These are phyloP conservation scores for Aspergillus versicolor DNA, from an alignment of 2,329 filamentous ascomycete species.

Conservation along the genomic window DNA sequence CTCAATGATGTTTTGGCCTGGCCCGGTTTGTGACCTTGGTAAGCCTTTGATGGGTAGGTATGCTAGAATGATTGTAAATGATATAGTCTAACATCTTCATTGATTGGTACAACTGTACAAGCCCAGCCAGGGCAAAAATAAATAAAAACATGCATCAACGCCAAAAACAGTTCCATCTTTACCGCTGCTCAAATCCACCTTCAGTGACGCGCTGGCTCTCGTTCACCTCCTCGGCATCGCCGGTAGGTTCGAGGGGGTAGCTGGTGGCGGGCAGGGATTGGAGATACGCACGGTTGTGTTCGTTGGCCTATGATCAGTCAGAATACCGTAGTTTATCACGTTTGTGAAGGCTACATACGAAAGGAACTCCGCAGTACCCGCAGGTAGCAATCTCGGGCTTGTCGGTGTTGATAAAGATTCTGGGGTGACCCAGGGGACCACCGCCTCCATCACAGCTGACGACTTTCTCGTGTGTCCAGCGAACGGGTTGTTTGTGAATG, in stretches of 20 bases:
- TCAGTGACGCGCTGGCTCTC: slow-evolving; percentile 60
- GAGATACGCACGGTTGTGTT: slow-evolving; percentile 81
- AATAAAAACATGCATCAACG: slow-evolving; percentile 34
- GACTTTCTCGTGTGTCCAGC: slow-evolving; percentile 79
- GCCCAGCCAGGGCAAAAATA: slow-evolving; percentile 21
- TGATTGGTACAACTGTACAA: slow-evolving; percentile 38
- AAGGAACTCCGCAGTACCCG: slow-evolving; percentile 91
- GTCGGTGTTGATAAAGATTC: slow-evolving; percentile 96
- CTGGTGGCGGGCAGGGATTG: slow-evolving; percentile 77
- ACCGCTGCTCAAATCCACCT: slow-evolving; percentile 61
- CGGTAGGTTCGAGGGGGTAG: slow-evolving; percentile 71
- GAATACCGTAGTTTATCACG: neutral
- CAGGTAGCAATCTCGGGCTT: slow-evolving; percentile 91
- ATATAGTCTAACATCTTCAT: slow-evolving; percentile 28
- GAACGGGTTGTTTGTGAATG: slow-evolving; percentile 92
- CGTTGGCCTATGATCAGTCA: slow-evolving; percentile 66
- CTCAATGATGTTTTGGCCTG: neutral
- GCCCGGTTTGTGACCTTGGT: neutral
- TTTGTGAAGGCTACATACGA: slow-evolving; percentile 59
- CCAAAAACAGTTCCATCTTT: slow-evolving; percentile 36
- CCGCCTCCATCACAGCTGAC: slow-evolving; percentile 92
- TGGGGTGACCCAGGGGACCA: slow-evolving; percentile 84
- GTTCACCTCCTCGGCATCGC: slow-evolving; percentile 59
- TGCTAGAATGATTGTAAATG: neutral
- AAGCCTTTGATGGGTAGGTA: neutral